Percentiles rank a stretch among this genome's conserved stretches.
These are phyloP conservation scores for Tetradesmus lagerheimii DNA, from an alignment of 139 green algal species.

Conservation along the genomic window DNA sequence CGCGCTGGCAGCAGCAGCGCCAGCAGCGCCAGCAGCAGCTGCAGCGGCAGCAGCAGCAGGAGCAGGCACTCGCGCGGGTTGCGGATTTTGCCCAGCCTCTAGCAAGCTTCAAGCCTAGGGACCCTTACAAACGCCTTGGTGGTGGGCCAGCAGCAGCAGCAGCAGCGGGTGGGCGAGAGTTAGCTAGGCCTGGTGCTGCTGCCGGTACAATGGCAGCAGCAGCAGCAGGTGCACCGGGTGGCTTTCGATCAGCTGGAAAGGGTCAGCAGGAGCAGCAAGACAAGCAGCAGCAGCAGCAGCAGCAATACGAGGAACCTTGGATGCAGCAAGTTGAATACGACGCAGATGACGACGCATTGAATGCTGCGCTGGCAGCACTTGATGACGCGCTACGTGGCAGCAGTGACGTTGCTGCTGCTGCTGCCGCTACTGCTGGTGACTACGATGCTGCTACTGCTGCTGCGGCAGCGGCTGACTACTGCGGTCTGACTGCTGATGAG, in stretches of 20 bases:
- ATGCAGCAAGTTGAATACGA: neutral
- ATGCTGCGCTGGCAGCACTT: neutral
- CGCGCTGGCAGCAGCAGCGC: neutral
- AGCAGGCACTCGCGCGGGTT: neutral
- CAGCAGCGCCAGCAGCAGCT: conserved; percentile 27
- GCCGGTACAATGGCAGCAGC: neutral
- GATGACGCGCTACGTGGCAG: neutral
- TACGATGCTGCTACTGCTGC: neutral
- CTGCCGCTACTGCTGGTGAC: neutral
- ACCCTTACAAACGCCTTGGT: neutral
- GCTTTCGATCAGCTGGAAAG: neutral
- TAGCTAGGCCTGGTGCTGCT: neutral
- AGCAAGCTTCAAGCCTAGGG: neutral
- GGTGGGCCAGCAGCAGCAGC: conserved; percentile 11
- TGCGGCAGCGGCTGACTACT: neutral
- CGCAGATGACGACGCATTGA: neutral
- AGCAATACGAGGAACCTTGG: neutral
- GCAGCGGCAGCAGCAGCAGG: conserved; percentile 28
- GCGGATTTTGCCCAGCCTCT: conserved; percentile 21
- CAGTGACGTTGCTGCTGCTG: neutral
- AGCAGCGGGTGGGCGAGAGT: neutral
- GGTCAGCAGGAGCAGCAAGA: neutral
- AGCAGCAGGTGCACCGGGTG: neutral
- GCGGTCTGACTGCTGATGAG: neutral
- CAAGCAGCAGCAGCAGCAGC: neutral